phyloP scores from a whole-genome alignment of 768 basidiomycete species.

The Naganishia vaughanmartiniae region DNA sequence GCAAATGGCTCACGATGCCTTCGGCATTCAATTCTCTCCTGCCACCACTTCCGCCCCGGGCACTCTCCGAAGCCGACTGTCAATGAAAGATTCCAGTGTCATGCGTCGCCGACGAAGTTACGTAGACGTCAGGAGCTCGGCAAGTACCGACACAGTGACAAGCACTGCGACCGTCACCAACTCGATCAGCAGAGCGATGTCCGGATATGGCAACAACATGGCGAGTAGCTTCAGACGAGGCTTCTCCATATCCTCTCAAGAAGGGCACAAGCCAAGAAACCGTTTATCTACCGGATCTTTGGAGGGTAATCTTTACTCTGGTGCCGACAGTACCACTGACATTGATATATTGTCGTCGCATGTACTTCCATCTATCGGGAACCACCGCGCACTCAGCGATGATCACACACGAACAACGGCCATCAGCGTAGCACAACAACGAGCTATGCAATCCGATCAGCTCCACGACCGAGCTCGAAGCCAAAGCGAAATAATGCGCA shows the following conservation, averaged over 20 bases:
- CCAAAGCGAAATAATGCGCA: constrained; percentile 3
- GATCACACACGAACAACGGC: not conserved
- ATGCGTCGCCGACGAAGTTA: constrained; percentile 43
- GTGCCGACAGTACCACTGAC: not conserved
- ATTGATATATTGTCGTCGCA: not conserved
- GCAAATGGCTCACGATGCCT: constrained; percentile 22
- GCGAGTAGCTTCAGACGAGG: constrained; percentile 29
- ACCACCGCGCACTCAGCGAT: constrained; percentile 4
- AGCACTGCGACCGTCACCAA: constrained; percentile 9
- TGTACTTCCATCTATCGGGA: not conserved
- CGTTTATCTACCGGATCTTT: constrained; percentile 12
- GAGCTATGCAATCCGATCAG: not conserved
- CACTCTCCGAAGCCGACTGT: constrained; percentile 35
- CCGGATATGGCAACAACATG: constrained; percentile 27
- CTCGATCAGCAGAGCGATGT: constrained; percentile 18
- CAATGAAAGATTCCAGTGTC: constrained; percentile 39
- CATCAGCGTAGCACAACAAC: not conserved
- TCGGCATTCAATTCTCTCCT: not conserved
- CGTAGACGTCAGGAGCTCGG: constrained; percentile 37
- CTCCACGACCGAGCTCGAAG: not conserved
- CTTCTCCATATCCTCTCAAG: constrained; percentile 28
- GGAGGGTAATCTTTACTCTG: not conserved
- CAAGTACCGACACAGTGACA: constrained; percentile 8
- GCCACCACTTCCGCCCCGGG: not conserved
- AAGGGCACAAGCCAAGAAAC: constrained; percentile 4